These are phyloP conservation scores for Diplotaxis tenuifolia DNA, from an alignment of 345 rosid species.

Conservation along the genomic window DNA sequence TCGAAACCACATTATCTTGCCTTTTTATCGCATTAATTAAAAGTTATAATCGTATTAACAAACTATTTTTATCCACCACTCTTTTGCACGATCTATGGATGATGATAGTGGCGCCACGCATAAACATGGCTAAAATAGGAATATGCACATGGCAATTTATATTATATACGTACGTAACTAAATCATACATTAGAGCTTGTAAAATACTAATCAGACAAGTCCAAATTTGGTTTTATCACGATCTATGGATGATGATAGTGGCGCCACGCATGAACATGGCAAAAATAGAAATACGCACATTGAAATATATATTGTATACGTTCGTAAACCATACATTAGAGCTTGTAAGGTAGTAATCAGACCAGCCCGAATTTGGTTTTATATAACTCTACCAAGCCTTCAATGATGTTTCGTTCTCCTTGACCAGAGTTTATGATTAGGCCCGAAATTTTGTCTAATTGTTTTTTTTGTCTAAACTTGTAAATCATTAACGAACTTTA, in stretches of 20 bases:
- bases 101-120: conserved; percentile 30
- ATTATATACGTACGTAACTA: background rate
- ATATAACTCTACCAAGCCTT: background rate
- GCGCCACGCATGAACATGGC: conserved; percentile 34
- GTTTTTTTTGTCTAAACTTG: background rate
- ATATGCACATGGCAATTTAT: background rate
- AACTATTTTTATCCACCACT: conserved; percentile 26
- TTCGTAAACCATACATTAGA: background rate
- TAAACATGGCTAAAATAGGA: conserved; percentile 27
- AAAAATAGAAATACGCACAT: conserved; percentile 18
- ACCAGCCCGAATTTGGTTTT: background rate
- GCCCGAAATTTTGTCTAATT: too few relatives aligned
- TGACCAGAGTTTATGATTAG: background rate
- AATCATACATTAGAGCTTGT: background rate
- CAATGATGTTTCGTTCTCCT: background rate
- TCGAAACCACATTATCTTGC: conserved; percentile 18
- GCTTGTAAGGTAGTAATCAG: background rate
- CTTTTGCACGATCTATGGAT: conserved; percentile 35
- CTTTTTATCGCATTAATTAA: background rate
- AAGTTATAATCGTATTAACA: background rate
- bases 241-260: conserved; percentile 29
- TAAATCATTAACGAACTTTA: background rate
- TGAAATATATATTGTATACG: too few relatives aligned
- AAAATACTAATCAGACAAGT: too few relatives aligned
- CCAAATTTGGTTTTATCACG: too few relatives aligned